Conservation (phyloP, 139 green algal genomes). For the Coelastrella sp. region DNA sequence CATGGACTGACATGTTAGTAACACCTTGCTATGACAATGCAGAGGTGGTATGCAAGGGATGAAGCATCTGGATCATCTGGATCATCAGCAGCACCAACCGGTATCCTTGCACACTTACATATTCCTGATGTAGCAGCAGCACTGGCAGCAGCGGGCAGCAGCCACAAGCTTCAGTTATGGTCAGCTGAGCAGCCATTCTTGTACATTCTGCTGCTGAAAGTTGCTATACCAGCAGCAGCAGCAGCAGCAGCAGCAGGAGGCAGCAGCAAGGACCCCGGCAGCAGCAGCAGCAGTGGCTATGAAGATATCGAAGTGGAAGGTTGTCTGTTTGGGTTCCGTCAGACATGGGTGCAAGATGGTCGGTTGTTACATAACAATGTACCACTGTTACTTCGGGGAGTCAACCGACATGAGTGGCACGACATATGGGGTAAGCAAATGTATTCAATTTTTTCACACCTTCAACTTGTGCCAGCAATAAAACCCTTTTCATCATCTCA, state of each 20-base stretch:
- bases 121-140: conserved; percentile 16
- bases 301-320: neutral
- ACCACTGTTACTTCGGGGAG: conserved; percentile 84
- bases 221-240: neutral
- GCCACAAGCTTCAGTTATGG: conserved; percentile 35
- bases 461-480: too few relatives aligned
- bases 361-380: conserved; percentile 88
- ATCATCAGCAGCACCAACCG: neutral
- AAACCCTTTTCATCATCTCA: too few relatives aligned
- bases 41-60: conserved; percentile 37
- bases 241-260: conserved; percentile 3
- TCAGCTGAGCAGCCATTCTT: conserved; percentile 18
- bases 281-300: neutral
- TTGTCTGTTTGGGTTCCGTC: conserved; percentile 80
- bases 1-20: too few relatives aligned
- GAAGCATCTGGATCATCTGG: neutral
- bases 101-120: neutral
- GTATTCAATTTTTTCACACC: too few relatives aligned
- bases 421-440: conserved; percentile 56
- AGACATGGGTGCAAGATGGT: conserved; percentile 66
- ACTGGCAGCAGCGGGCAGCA: conserved; percentile 27
- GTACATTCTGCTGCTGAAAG: conserved; percentile 34
- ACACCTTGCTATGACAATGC: neutral
- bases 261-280: too few relatives aligned
- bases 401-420: conserved; percentile 97